These are phyloP conservation scores for Fusarium equiseti DNA, from an alignment of 2,329 filamentous ascomycete species.

Conservation along the genomic window DNA sequence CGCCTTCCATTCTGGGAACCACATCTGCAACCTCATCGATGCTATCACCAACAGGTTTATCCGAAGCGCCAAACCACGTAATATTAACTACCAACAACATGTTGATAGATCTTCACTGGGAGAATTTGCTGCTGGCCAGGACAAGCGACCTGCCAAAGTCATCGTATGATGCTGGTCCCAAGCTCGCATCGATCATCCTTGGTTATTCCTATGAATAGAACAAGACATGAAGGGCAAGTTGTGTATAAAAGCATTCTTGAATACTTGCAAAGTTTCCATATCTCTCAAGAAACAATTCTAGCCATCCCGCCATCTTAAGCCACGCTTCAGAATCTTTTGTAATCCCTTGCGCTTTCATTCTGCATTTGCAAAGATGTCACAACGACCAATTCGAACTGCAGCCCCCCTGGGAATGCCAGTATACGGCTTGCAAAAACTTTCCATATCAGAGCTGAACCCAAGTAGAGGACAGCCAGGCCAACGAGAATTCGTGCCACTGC, in stretches of 20 bases:
- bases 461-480: neutral
- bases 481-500: neutral
- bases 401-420: neutral
- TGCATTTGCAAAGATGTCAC: neutral
- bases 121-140: neutral
- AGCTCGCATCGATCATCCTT: neutral
- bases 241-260: neutral
- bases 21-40: neutral
- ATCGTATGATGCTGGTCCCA: neutral
- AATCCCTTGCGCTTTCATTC: neutral
- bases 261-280: neutral
- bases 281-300: neutral
- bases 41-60: neutral
- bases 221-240: neutral
- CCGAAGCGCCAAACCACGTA: neutral
- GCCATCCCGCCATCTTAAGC: neutral
- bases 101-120: neutral
- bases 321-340: neutral
- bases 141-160: neutral
- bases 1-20: neutral
- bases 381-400: neutral
- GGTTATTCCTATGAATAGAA: neutral
- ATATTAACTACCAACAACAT: neutral
- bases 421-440: neutral
- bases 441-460: neutral